A percentile compares a stretch with the other conserved stretches of the same genome.
Evolutionary conservation across 495 filamentous ascomycete species (phyloP).

Genomic region (Rusavskia elegans): DNA sequence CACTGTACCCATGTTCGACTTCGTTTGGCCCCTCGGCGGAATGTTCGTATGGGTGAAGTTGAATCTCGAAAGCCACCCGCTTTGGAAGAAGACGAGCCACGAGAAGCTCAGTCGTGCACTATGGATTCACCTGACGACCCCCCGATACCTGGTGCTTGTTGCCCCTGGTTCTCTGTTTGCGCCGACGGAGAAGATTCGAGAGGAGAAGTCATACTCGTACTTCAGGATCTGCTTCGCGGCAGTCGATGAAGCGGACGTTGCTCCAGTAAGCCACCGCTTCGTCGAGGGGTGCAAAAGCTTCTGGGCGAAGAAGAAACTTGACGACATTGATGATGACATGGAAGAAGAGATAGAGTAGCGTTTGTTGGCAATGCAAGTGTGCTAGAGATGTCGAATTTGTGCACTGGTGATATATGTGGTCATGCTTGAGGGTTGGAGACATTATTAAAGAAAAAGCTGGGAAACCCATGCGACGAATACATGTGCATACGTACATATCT

Average conservation of each 20-base stretch:
- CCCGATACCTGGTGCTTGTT: slow-evolving; percentile 49
- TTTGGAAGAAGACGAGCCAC: slow-evolving; percentile 30
- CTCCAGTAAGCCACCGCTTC: slow-evolving; percentile 39
- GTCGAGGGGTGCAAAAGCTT: slow-evolving; percentile 53
- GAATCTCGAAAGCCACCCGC: slow-evolving; percentile 52
- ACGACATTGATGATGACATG: slow-evolving; percentile 36
- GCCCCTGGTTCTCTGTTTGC: slow-evolving; percentile 57
- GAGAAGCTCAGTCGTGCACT: slow-evolving; percentile 40
- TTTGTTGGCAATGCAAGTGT: background rate
- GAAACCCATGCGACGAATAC: too few relatives aligned
- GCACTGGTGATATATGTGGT: too few relatives aligned
- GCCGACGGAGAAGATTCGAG: slow-evolving; percentile 38
- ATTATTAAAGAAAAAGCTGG: too few relatives aligned
- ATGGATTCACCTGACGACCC: slow-evolving; percentile 55
- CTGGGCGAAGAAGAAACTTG: slow-evolving; percentile 51
- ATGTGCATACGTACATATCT: too few relatives aligned
- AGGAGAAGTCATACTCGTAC: slow-evolving; percentile 42
- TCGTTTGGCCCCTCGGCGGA: slow-evolving; percentile 66
- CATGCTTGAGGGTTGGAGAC: too few relatives aligned
- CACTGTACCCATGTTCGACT: slow-evolving; percentile 54
- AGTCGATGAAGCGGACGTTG: slow-evolving; percentile 51
- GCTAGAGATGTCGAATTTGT: background rate
- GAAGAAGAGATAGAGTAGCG: background rate
- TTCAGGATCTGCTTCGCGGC: slow-evolving; percentile 79
- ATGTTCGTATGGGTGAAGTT: slow-evolving; percentile 84